Evolutionary conservation across 176 grass and related monocot species (phyloP).

Genomic region (Oryza nivara): DNA sequence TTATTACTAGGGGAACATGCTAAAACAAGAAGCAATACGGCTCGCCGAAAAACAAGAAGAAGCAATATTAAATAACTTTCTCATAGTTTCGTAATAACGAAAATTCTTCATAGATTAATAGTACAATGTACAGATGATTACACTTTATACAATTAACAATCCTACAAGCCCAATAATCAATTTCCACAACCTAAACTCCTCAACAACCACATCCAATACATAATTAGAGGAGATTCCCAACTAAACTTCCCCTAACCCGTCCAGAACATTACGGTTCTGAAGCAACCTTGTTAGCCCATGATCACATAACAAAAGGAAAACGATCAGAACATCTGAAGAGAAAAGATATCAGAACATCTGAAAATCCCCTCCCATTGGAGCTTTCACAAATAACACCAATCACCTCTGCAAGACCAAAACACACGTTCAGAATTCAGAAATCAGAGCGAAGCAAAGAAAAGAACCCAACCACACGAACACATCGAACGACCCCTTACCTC

Average conservation of each 20-base stretch:
- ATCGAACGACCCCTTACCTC: slow-evolving; percentile 38
- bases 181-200: slow-evolving; percentile 30
- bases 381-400: slow-evolving; percentile 22
- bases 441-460: slow-evolving; percentile 25
- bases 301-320: neutral
- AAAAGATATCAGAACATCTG: slow-evolving; percentile 14
- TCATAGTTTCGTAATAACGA: neutral
- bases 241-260: slow-evolving; percentile 36
- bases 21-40: slow-evolving; percentile 10
- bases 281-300: slow-evolving; percentile 26
- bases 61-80: slow-evolving; percentile 1
- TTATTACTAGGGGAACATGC: neutral
- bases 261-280: slow-evolving; percentile 20
- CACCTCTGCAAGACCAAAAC: slow-evolving; percentile 41
- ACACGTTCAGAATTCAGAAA: neutral
- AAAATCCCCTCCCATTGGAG: slow-evolving; percentile 15
- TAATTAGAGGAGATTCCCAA: slow-evolving; percentile 37
- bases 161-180: slow-evolving; percentile 43
- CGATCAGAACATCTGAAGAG: neutral
- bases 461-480: neutral
- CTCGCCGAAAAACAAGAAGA: neutral
- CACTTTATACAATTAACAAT: slow-evolving; percentile 46
- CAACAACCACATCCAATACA: slow-evolving; percentile 30
- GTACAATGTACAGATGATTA: slow-evolving; percentile 45
- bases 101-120: slow-evolving; percentile 33